phyloP scores from a whole-genome alignment of 2,329 filamentous ascomycete species.

The Claviceps sp. region DNA sequence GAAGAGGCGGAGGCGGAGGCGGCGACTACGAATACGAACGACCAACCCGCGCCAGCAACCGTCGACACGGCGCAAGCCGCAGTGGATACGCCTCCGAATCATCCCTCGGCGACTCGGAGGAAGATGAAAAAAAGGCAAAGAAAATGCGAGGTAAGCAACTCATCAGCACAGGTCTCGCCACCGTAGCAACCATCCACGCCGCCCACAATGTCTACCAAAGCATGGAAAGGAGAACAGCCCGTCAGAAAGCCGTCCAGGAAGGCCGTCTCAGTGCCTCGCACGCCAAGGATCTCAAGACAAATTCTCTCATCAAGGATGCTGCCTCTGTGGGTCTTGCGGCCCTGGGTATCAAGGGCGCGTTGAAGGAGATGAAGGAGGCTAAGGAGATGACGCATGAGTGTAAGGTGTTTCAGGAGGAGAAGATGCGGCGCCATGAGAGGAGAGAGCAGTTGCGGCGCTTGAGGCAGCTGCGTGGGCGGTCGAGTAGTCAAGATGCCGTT shows the following conservation, averaged over 20 bases:
- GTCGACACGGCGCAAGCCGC: constrained; percentile 25
- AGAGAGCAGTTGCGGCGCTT: constrained; percentile 24
- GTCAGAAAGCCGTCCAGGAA: constrained; percentile 40
- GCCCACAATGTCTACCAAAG: constrained; percentile 45
- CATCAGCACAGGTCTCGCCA: constrained; percentile 41
- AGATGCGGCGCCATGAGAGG: constrained; percentile 33
- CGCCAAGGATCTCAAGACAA: constrained; percentile 43
- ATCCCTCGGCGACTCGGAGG: constrained; percentile 44
- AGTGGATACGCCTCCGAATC: constrained; percentile 35
- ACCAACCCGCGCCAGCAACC: constrained; percentile 25
- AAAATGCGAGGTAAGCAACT: constrained; percentile 52
- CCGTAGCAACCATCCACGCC: constrained; percentile 47
- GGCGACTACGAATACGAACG: constrained; percentile 37
- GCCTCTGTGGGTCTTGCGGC: constrained; percentile 46
- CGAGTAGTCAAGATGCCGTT: constrained; percentile 18
- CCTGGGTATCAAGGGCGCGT: constrained; percentile 42
- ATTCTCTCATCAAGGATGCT: constrained; percentile 42
- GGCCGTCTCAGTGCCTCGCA: constrained; percentile 37
- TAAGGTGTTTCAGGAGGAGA: constrained; percentile 36
- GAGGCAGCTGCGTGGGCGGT: not conserved
- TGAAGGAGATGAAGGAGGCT: constrained; percentile 43
- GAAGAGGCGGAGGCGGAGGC: constrained; percentile 14
- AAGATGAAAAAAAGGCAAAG: constrained; percentile 38
- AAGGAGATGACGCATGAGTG: constrained; percentile 35
- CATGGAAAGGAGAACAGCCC: constrained; percentile 40